A percentile compares a stretch with the other conserved stretches of the same genome.
phyloP scores from a whole-genome alignment of 805 yeast genomes.

The Saccharomycopsis sp. region DNA sequence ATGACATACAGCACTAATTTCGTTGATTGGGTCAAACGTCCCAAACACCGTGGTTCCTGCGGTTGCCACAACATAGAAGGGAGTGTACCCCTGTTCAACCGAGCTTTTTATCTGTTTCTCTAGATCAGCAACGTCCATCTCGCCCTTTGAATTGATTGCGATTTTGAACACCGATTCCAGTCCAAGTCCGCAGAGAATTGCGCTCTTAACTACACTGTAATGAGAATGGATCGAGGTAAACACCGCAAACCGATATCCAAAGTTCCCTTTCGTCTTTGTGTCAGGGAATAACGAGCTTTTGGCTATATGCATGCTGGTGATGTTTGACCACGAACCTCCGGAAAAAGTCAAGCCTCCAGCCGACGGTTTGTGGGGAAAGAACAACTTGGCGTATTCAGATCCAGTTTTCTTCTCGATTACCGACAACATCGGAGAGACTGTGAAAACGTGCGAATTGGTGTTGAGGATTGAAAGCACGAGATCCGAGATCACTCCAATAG shows the following conservation, averaged over 20 bases:
- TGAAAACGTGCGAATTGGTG: slow-evolving; percentile 80
- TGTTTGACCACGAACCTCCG: slow-evolving; percentile 85
- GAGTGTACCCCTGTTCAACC: slow-evolving; percentile 50
- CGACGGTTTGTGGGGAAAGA: slow-evolving; percentile 31
- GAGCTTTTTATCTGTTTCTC: slow-evolving; percentile 40
- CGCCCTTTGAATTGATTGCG: slow-evolving; percentile 47
- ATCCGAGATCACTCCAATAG: slow-evolving; percentile 75
- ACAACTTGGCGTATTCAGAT: slow-evolving; percentile 58
- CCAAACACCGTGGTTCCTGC: slow-evolving; percentile 91
- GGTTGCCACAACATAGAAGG: slow-evolving; percentile 72
- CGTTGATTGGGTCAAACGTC: slow-evolving; percentile 63
- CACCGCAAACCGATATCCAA: slow-evolving; percentile 50
- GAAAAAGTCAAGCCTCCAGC: slow-evolving; percentile 76
- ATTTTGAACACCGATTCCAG: slow-evolving; percentile 56
- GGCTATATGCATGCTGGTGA: slow-evolving; percentile 74
- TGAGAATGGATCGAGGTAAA: slow-evolving; percentile 70
- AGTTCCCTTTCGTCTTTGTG: slow-evolving; percentile 58
- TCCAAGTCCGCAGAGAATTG: slow-evolving; percentile 71
- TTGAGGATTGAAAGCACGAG: slow-evolving; percentile 60
- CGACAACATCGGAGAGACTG: slow-evolving; percentile 77
- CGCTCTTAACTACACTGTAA: slow-evolving; percentile 76
- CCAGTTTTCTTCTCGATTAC: slow-evolving; percentile 66
- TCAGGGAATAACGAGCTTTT: slow-evolving; percentile 60
- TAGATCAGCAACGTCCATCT: slow-evolving; percentile 45
- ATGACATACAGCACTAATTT: slow-evolving; percentile 48